Evolutionary conservation across 1,139 yeast species (phyloP).

Genomic region (Debaryomycetaceae sp.): DNA sequence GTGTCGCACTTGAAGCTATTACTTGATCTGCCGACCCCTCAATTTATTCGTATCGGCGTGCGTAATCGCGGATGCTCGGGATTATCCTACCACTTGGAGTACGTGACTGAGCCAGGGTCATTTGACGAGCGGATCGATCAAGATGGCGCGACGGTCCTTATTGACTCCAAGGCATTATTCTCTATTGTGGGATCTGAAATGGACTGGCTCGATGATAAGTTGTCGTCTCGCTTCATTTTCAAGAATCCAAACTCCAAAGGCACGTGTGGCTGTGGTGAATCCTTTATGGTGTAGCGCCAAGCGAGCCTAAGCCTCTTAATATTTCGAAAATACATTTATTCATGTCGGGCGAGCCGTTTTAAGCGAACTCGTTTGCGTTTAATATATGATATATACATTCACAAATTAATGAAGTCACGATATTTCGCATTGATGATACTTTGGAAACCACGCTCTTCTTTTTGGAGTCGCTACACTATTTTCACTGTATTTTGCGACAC

Average conservation of each 20-base stretch:
- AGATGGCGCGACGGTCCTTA: slow-evolving; percentile 85
- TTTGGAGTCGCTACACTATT: too few species aligned
- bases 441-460: background rate
- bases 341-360: background rate
- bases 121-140: slow-evolving; percentile 89
- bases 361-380: background rate
- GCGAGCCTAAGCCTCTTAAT: background rate
- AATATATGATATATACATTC: background rate
- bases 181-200: slow-evolving; percentile 94
- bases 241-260: slow-evolving; percentile 95
- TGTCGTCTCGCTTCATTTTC: slow-evolving; percentile 81
- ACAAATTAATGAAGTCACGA: background rate
- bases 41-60: slow-evolving; percentile 87
- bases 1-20: slow-evolving; percentile 56
- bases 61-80: slow-evolving; percentile 96
- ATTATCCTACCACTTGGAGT: slow-evolving; percentile 79
- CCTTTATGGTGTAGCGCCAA: slow-evolving; percentile 68
- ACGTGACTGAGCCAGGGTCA: slow-evolving; percentile 81
- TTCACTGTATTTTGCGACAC: slow-evolving; percentile 29
- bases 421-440: background rate
- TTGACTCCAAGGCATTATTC: slow-evolving; percentile 91
- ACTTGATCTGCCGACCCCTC: slow-evolving; percentile 73
- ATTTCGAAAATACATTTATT: background rate
- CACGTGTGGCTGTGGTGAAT: slow-evolving; percentile 97
- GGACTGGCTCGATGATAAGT: slow-evolving; percentile 96